A percentile compares a stretch with the other conserved stretches of the same genome.
These are phyloP conservation scores for Citrus sinensis DNA, from an alignment of 345 rosid genomes.

Conservation along the genomic window DNA sequence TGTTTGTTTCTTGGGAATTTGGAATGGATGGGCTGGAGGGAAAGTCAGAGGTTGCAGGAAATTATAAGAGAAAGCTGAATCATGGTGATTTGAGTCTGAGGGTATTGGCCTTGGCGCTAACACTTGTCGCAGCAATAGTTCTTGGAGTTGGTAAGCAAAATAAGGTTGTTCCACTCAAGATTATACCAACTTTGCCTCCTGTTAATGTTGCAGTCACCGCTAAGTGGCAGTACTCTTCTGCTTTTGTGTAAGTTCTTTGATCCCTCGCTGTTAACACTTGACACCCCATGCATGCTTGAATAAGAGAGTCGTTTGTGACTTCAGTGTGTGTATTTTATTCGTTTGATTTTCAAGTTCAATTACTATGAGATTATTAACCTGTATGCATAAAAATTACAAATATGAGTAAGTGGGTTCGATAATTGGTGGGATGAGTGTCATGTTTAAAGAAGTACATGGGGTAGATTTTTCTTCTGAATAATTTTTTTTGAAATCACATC, in stretches of 20 bases:
- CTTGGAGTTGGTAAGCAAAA: constrained; percentile 54
- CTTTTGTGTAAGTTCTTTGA: constrained; percentile 52
- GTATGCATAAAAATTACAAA: no score
- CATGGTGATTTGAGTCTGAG: constrained; percentile 34
- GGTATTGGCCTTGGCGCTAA: constrained; percentile 44
- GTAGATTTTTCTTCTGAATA: no score
- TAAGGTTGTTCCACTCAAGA: constrained; percentile 32
- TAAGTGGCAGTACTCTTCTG: constrained; percentile 54
- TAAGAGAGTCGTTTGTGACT: no score
- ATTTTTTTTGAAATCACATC: no score
- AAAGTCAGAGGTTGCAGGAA: constrained; percentile 15
- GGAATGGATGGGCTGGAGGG: constrained; percentile 24
- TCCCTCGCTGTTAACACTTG: neutral
- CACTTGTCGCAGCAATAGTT: constrained; percentile 42
- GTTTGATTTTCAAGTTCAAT: no score
- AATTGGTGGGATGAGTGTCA: no score
- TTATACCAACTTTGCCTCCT: constrained; percentile 48
- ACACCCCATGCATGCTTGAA: no score
- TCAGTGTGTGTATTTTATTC: no score
- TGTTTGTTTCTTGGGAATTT: neutral
- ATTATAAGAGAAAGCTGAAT: constrained; percentile 1
- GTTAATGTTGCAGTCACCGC: constrained; percentile 47
- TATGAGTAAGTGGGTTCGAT: no score
- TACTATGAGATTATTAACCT: no score
- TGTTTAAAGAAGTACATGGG: no score